Evolutionary conservation across 169 alveolate species (phyloP).

Genomic region (Cyclospora cayetanensis): DNA sequence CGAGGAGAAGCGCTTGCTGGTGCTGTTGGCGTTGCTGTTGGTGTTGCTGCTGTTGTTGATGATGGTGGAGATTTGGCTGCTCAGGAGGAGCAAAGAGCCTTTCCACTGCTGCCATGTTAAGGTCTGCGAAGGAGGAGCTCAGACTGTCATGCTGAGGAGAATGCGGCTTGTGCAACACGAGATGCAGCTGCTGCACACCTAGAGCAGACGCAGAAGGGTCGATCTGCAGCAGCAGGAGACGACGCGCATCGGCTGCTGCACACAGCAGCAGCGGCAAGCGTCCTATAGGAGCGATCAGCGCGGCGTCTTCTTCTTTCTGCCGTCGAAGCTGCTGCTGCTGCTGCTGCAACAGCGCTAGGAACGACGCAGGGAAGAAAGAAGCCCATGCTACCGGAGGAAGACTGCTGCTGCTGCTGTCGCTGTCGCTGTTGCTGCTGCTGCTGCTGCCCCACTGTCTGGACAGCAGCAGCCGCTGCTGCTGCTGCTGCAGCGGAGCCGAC

Average conservation of each 20-base stretch:
- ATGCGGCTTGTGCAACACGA: neutral
- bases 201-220: conserved; percentile 27
- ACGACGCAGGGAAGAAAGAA: conserved; percentile 12
- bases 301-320: neutral
- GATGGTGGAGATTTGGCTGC: neutral
- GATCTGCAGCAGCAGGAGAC: conserved; percentile 53
- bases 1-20: conserved; percentile 46
- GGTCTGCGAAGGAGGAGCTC: neutral
- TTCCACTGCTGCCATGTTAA: conserved; percentile 8
- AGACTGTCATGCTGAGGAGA: neutral
- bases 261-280: conserved; percentile 49
- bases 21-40: conserved; percentile 2
- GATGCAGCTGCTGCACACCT: conserved; percentile 63
- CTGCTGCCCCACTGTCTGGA: neutral
- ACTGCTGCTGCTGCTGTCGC: neutral
- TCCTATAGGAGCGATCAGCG: conserved; percentile 22
- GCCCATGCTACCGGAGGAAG: conserved; percentile 22
- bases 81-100: neutral
- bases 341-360: conserved; percentile 44
- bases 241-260: conserved; percentile 40
- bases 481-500: conserved; percentile 63
- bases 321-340: conserved; percentile 11
- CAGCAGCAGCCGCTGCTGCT: conserved; percentile 7
- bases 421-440: neutral
- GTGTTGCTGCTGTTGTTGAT: conserved; percentile 42